Evolutionary conservation across 176 grass and related monocot species (phyloP), one percentile per base, ranked within the genome.

Genomic region (Coix lacrymajobi): DNA sequence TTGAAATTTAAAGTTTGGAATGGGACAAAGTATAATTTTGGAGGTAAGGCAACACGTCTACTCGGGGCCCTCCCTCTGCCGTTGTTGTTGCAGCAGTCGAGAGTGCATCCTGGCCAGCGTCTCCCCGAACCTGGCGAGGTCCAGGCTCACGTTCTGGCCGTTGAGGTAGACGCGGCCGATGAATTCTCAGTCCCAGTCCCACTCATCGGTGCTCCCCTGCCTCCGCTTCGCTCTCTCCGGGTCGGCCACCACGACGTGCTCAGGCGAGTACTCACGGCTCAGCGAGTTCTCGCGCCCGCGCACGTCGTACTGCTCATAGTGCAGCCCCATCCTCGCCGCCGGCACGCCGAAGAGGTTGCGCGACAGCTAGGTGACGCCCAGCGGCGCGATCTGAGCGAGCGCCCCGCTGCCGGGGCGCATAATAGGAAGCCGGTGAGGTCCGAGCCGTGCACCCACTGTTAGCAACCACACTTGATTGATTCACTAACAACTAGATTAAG

Each of bases 111-210:
- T 38, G 13, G 54, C 2, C 2, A 95, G 40, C 44, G 81, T 73
- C 25, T 88, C 56, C 7, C 85, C 9, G 51, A 95, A 79, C 15
- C 90, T 43, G 48, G 14, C 44, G 0, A 88, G n/a, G 70, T 95
- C 87, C 0, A 95, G 61, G 63, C 38, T 92, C 57, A 95, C 87
- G 79, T 92, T 92, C 84, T 95, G 93, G 0, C 85, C 90, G 14
- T 75, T 5, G 2, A 95, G 75, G 78, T 92, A 95, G 2, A 95
- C 48, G 51, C 48, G 33, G 20, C 32, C 73, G 7, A 84, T 81
- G 40, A 85, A 46, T 1, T 80, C 52, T 90, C 93, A 95, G 17
- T 71, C 89, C 7, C 52, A 56, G 52, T 56, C 52, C 52, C 8
- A 1, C 52, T 56, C 52, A 10, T 3, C 20, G 20, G 52, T 74